phyloP scores from a whole-genome alignment of 139 green algal species.

The Yamagishiella unicocca region DNA sequence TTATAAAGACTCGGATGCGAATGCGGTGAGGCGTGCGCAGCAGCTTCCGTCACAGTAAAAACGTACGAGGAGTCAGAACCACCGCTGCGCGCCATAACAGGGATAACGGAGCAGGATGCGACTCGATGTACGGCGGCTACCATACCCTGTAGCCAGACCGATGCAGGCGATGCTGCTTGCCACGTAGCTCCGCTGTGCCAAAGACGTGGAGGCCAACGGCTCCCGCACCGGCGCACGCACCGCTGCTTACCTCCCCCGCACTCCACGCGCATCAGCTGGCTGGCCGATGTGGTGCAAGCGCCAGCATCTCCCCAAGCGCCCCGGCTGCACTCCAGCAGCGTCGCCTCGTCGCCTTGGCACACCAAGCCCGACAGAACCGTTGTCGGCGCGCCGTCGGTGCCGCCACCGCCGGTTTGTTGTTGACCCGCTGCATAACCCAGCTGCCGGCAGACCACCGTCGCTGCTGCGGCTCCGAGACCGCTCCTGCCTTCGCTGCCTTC shows the following conservation, averaged over 20 bases:
- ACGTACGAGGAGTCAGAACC: no score
- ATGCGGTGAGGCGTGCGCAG: no score
- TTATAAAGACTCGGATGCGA: no score
- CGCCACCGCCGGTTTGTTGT: background rate
- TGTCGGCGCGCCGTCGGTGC: background rate
- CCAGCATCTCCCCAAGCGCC: background rate
- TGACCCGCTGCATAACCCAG: background rate
- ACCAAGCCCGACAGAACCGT: background rate
- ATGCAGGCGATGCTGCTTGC: no score
- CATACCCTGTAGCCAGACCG: no score
- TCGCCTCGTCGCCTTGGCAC: background rate
- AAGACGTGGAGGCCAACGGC: no score
- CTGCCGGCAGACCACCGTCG: conserved; percentile 11
- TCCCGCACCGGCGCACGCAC: no score
- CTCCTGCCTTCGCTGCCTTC: background rate
- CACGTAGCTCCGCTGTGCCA: no score
- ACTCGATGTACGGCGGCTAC: no score
- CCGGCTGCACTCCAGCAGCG: background rate
- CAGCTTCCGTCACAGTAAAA: no score
- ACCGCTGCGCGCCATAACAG: no score
- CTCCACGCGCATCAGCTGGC: background rate
- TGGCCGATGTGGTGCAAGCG: background rate
- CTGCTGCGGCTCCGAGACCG: background rate
- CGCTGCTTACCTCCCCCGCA: conserved; percentile 21
- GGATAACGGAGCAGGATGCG: no score